These are phyloP conservation scores for Nyctanthes arbortristis DNA, from an alignment of 257 asterid genomes.

Conservation along the genomic window DNA sequence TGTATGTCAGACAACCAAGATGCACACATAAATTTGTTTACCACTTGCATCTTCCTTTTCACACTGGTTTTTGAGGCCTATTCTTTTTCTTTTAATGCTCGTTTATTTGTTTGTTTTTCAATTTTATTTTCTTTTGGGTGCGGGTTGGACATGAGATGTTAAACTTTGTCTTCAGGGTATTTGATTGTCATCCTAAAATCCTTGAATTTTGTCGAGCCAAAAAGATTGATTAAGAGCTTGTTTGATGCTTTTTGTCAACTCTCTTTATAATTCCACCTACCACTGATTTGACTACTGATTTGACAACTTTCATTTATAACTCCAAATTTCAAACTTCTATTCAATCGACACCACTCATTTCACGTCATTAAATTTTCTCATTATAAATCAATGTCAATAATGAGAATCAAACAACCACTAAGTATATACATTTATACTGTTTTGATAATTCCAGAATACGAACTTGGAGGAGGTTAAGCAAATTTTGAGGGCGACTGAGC, in stretches of 20 bases:
- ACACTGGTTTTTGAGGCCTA: neutral
- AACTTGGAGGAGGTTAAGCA: constrained; percentile 74
- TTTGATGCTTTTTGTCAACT: no score
- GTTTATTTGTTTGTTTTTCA: constrained; percentile 1
- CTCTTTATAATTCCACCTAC: no score
- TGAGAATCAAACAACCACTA: no score
- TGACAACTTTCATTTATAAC: no score
- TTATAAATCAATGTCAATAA: no score
- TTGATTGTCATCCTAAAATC: neutral
- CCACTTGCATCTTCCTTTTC: neutral
- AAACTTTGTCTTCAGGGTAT: no score
- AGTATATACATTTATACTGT: no score
- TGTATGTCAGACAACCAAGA: constrained; percentile 35
- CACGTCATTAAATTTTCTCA: no score
- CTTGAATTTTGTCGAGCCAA: neutral
- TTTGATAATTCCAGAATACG: constrained; percentile 50
- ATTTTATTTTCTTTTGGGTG: neutral
- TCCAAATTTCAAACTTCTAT: no score
- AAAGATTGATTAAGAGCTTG: neutral
- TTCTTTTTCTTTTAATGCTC: neutral
- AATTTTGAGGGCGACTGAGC: constrained; percentile 71
- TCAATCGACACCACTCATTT: no score
- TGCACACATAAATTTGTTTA: neutral
- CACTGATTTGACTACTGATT: no score
- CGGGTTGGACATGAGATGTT: no score